A percentile compares a stretch with the other conserved stretches of the same genome.
Evolutionary conservation across 768 basidiomycete genomes (phyloP).

Genomic region (Suillus plorans): DNA sequence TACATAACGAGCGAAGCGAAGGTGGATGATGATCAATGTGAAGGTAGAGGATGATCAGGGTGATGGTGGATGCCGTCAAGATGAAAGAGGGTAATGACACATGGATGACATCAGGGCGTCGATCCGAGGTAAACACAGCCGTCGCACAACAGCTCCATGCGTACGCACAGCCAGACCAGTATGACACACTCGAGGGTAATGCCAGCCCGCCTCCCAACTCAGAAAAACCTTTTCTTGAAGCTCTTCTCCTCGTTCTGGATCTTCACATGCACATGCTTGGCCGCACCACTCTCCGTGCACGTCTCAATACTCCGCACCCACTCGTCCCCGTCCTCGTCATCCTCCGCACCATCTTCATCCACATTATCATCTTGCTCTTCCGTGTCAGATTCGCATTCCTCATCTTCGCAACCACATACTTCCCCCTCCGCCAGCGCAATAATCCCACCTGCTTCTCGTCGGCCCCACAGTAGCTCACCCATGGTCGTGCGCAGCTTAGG

Average conservation of each 20-base stretch:
- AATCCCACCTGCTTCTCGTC: slow-evolving; percentile 69
- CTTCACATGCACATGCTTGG: slow-evolving; percentile 71
- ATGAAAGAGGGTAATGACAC: not conserved
- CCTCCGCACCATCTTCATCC: slow-evolving; percentile 26
- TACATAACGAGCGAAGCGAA: slow-evolving; percentile 3
- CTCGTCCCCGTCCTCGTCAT: slow-evolving; percentile 80
- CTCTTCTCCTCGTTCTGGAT: slow-evolving; percentile 72
- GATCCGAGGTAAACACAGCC: not conserved
- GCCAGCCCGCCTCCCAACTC: slow-evolving; percentile 3
- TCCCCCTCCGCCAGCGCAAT: slow-evolving; percentile 42
- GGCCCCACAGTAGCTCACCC: slow-evolving; percentile 84
- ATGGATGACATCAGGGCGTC: not conserved
- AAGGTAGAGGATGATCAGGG: slow-evolving; percentile 4
- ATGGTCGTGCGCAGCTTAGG: slow-evolving; percentile 88
- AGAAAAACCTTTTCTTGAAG: slow-evolving; percentile 76
- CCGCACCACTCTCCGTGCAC: slow-evolving; percentile 55
- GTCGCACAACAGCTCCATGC: not conserved
- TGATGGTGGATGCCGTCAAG: not conserved
- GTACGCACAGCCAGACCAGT: not conserved
- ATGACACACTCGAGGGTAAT: not conserved
- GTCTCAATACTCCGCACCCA: slow-evolving; percentile 79
- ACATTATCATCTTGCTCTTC: slow-evolving; percentile 61
- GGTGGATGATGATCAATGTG: not conserved
- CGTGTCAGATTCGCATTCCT: slow-evolving; percentile 18
- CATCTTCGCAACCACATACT: slow-evolving; percentile 65